Evolutionary conservation across 2,329 filamentous ascomycete species (phyloP).

Genomic region (Phaeoacremonium minimum): DNA sequence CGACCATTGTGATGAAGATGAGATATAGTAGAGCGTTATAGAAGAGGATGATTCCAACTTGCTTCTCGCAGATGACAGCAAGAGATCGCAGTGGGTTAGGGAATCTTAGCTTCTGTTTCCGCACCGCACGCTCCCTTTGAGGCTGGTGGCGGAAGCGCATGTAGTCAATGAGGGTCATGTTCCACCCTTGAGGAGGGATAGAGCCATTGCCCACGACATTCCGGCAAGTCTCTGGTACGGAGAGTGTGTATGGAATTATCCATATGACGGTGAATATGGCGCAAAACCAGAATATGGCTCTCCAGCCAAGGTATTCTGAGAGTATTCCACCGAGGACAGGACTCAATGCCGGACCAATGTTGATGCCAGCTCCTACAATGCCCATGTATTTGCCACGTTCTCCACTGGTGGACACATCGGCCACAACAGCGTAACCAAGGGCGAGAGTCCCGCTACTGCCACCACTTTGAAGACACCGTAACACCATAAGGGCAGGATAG

Average conservation of each 20-base stretch:
- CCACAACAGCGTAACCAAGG: slow-evolving; percentile 65
- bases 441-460: slow-evolving; percentile 69
- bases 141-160: slow-evolving; percentile 28
- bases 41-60: slow-evolving; percentile 48
- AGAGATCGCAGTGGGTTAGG: slow-evolving; percentile 56
- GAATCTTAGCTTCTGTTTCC: slow-evolving; percentile 38
- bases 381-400: slow-evolving; percentile 73
- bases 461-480: slow-evolving; percentile 58
- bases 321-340: slow-evolving; percentile 63
- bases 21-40: slow-evolving; percentile 52
- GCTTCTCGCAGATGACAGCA: slow-evolving; percentile 50
- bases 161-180: slow-evolving; percentile 51
- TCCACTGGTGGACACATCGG: slow-evolving; percentile 63
- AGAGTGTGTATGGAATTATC: slow-evolving; percentile 48
- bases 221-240: slow-evolving; percentile 56
- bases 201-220: slow-evolving; percentile 62
- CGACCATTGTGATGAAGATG: slow-evolving; percentile 49
- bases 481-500: slow-evolving; percentile 53
- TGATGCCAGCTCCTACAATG: slow-evolving; percentile 54
- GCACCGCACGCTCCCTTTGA: slow-evolving; percentile 23
- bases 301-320: slow-evolving; percentile 60
- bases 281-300: slow-evolving; percentile 67
- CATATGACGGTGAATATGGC: slow-evolving; percentile 47
- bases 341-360: slow-evolving; percentile 49
- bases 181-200: slow-evolving; percentile 52